Base-by-base conservation (phyloP, 2,329 filamentous ascomycete genomes). In the Claviceps fusiformis region DNA sequence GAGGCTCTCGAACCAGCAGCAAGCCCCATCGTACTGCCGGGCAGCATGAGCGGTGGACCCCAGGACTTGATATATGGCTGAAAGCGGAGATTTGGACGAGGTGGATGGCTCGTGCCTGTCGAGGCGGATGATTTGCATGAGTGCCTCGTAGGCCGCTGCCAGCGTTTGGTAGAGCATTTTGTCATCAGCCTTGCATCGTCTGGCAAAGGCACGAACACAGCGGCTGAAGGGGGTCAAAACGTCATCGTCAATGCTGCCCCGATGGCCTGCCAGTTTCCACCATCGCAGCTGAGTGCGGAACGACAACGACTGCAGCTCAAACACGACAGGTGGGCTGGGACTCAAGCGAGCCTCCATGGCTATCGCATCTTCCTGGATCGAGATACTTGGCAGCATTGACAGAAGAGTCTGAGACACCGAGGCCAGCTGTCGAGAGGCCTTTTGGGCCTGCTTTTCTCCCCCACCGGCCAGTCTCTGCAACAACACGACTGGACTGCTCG, bases 331-430 rank as follows among this genome's bases (percentile, higher is more conserved):
- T 1, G 86, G 83, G 1, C 73, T 72, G 3, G 83, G 74, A 57
- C 76, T 80, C 8, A 82, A 66, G 31, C 76, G 73, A 9, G 73
- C 68, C 57, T 85, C 78, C 4, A 69, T 63, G 0, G 81, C 81
- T 1, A 73, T 60, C 3, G 67, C 67, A 62, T 91, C 87, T 45
- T 84, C 80, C 10, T 80, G 77, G 51, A 73, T 72, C 2, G 85
- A 81, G n/a, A 86, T 73, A 61, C 80, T 85, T 1, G 87, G 86
- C 33, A 83, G 79, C 1, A 90, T 68, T 0, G 81, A 78, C 1
- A 90, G 70, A 0, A 90, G 70, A 3, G 75, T 75, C 60, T 87
- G 83, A 0, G 84, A 82, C 1, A 89, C 64, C 0, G 75, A 76
- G 52, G 89, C 85, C 19, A 91, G 70, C 58, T 89, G 85, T 3